Evolutionary conservation across 73 alveolate genomes (phyloP).

Genomic region (Paramecium tetraurelia): DNA sequence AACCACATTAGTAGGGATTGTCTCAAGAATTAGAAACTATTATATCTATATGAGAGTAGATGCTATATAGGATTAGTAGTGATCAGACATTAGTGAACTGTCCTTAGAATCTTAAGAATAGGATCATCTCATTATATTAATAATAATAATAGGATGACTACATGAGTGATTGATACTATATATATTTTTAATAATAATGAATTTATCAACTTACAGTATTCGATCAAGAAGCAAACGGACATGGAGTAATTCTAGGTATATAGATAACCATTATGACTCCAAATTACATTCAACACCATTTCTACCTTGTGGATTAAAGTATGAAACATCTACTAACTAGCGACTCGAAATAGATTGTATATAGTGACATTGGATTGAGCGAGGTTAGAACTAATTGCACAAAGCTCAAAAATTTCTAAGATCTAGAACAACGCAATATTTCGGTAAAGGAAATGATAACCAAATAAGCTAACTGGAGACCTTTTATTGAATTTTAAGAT

Average conservation of each 20-base stretch:
- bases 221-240: neutral
- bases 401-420: neutral
- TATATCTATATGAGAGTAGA: constrained; percentile 74
- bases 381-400: constrained; percentile 1
- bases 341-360: constrained; percentile 6
- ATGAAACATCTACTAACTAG: neutral
- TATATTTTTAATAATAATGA: neutral
- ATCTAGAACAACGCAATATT: neutral
- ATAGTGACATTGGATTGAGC: constrained; percentile 38
- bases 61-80: constrained; percentile 73
- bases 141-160: neutral
- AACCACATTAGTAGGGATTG: constrained; percentile 81
- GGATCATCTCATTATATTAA: neutral
- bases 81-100: constrained; percentile 72
- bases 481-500: constrained; percentile 20
- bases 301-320: constrained; percentile 3
- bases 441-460: neutral
- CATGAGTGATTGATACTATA: constrained; percentile 28
- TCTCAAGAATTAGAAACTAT: constrained; percentile 75
- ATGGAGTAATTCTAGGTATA: constrained; percentile 25
- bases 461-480: constrained; percentile 25
- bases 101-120: constrained; percentile 70
- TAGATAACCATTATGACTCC: constrained; percentile 15
- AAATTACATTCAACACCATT: constrained; percentile 41
- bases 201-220: neutral